Evolutionary conservation across 805 yeast species (phyloP), one percentile per base, ranked within the genome.

Genomic region (Maudiozyma bulderi): DNA sequence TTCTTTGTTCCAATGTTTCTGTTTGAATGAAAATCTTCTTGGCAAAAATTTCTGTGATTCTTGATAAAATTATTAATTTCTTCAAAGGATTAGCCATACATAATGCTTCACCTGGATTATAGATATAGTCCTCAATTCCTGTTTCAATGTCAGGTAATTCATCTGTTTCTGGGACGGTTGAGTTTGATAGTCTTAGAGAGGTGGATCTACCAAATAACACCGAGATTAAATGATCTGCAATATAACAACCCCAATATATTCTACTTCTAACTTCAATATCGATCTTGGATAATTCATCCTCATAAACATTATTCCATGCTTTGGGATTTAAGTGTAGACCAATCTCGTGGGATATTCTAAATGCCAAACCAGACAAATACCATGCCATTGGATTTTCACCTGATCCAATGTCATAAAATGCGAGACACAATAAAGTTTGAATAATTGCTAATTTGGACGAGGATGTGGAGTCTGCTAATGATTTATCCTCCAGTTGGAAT

Each of bases 181-280:
- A 76, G 54, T 79, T 80, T n/a, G 74, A 69, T 47, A 74, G 58
- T 54, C 78, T 73, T 44, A 80, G 59, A 3, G 72, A 59, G 1
- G 80, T 73, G 0, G 83, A 82, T 47, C 83, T 62, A 5, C 84
- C 84, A 46, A 78, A 66, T 15, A 78, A 62, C 38, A 78, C 64
- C 49, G 81, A 72, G 35, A 78, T 75, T 54, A 79, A 72, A 57
- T 77, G 82, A 59, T 80, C 84, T 6, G 80, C 80, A 54, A 79
- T 64, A 56, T 74, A 80, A 43, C 78, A 72, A 6, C 84, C 84
- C 84, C 84, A 80, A 57, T 75, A 76, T 14, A 80, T 75, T 51
- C 84, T 64, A 51, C 78, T 72, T 54, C 82, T 68, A 40, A 79
- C 78, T 42, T 74, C 76, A 37, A 73, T 71, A 54, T 77, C 80